Evolutionary conservation across 129 eudicot species (phyloP).

Genomic region (Ambrosia artemisiifolia): DNA sequence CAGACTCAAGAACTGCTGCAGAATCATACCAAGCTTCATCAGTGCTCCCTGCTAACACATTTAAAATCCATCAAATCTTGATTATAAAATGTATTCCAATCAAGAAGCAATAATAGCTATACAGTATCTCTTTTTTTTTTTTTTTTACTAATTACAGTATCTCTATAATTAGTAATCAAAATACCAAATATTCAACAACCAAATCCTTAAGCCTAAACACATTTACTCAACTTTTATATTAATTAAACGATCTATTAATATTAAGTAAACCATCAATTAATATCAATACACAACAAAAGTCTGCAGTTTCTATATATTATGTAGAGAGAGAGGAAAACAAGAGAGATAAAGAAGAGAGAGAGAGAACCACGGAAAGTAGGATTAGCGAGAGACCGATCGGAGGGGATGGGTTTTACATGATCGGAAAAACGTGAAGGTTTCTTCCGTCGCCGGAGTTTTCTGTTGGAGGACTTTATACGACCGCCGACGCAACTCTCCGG

Average conservation of each 20-base stretch:
- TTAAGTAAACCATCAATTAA: conserved; percentile 3
- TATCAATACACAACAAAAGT: background rate
- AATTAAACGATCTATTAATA: no score
- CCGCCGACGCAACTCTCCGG: conserved; percentile 67
- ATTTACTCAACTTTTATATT: conserved; percentile 4
- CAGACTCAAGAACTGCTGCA: conserved; percentile 74
- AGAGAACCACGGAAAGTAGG: conserved; percentile 30
- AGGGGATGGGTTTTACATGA: conserved; percentile 32
- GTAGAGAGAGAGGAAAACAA: background rate
- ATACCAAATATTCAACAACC: conserved; percentile 22
- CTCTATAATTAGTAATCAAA: conserved; percentile 24
- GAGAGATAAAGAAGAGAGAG: background rate
- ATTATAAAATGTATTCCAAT: background rate
- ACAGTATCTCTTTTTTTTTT: conserved; percentile 16
- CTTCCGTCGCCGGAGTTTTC: conserved; percentile 41
- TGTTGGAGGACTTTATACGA: conserved; percentile 26
- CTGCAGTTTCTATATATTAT: conserved; percentile 11
- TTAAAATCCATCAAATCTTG: background rate
- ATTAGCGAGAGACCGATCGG: conserved; percentile 55
- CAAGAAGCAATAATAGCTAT: background rate
- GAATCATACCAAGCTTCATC: conserved; percentile 97
- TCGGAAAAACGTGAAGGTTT: conserved; percentile 41
- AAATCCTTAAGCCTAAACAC: background rate
- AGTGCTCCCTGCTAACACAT: conserved; percentile 46
- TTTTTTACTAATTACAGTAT: no score